A percentile compares a stretch with the other conserved stretches of the same genome.
Evolutionary conservation across 1,284 basidiomycete genomes (phyloP).

Genomic region (Ganoderma lucidum): DNA sequence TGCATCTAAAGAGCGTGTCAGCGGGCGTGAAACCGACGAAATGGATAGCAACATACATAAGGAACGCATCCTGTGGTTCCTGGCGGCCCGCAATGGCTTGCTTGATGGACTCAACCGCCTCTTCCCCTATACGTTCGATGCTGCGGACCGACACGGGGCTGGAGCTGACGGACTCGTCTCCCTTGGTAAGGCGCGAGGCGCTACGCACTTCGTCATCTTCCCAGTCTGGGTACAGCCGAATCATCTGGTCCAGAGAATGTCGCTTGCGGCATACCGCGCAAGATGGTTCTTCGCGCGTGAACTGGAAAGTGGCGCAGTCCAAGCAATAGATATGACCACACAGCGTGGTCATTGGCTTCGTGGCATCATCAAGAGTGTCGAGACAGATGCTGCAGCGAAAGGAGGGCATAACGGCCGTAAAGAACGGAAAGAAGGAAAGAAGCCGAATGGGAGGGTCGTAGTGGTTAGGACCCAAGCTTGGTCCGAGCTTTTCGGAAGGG

Average conservation of each 20-base stretch:
- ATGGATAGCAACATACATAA: slow-evolving; percentile 13
- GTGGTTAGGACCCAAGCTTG: slow-evolving; percentile 18
- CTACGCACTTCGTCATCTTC: slow-evolving; percentile 13
- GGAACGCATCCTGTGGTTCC: slow-evolving; percentile 23
- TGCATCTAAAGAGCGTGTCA: slow-evolving; percentile 21
- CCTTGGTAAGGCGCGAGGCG: background rate
- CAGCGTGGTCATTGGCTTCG: slow-evolving; percentile 32
- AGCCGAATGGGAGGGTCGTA: slow-evolving; percentile 13
- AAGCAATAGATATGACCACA: slow-evolving; percentile 43
- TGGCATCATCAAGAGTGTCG: slow-evolving; percentile 28
- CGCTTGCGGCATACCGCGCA: slow-evolving; percentile 38
- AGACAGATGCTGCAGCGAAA: slow-evolving; percentile 39
- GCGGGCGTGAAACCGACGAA: too few relatives aligned
- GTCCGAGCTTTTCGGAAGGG: slow-evolving; percentile 20
- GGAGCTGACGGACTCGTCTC: slow-evolving; percentile 15
- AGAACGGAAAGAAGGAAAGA: background rate
- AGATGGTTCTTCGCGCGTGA: slow-evolving; percentile 27
- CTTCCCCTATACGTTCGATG: slow-evolving; percentile 25
- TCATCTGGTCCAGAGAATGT: slow-evolving; percentile 33
- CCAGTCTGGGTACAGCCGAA: slow-evolving; percentile 36
- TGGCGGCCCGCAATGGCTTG: slow-evolving; percentile 21
- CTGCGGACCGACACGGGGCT: slow-evolving; percentile 23
- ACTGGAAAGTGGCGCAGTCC: slow-evolving; percentile 40
- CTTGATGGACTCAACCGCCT: slow-evolving; percentile 21
- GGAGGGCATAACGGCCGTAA: slow-evolving; percentile 24